Conservation (phyloP, 768 basidiomycete genomes). For the Naematelia aurantialba region DNA sequence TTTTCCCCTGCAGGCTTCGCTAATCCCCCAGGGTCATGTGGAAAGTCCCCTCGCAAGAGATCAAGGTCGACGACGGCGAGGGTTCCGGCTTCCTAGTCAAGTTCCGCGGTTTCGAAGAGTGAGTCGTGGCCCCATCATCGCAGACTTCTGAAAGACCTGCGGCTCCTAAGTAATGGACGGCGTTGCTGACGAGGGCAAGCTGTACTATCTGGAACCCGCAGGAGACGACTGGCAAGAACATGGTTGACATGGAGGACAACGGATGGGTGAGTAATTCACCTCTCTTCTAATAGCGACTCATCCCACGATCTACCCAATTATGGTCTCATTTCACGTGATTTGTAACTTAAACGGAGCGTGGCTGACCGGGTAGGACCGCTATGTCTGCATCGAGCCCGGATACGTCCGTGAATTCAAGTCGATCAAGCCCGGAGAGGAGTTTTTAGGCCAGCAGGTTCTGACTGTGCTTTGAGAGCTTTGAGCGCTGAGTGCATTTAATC, state of each 20-base stretch:
- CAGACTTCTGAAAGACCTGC: not conserved
- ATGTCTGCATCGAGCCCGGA: conserved; percentile 89
- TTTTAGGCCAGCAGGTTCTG: conserved; percentile 73
- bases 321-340: too few relatives aligned
- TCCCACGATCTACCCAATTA: too few relatives aligned
- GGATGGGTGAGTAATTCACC: conserved; percentile 70
- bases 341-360: not conserved
- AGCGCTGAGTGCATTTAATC: too few relatives aligned
- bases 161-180: too few relatives aligned
- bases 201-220: conserved; percentile 91
- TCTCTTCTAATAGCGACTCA: too few relatives aligned
- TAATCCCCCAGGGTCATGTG: conserved; percentile 39
- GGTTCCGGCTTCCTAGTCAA: conserved; percentile 38
- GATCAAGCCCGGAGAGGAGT: conserved; percentile 63
- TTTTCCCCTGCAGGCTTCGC: not conserved
- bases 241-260: conserved; percentile 81
- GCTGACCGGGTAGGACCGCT: conserved; percentile 61
- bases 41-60: conserved; percentile 38
- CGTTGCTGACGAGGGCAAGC: conserved; percentile 24
- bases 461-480: conserved; percentile 25
- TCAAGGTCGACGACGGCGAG: conserved; percentile 40
- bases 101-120: conserved; percentile 47
- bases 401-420: conserved; percentile 68
- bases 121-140: conserved; percentile 20
- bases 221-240: conserved; percentile 62